phyloP scores from a whole-genome alignment of 176 grass and related monocot genomes.

The Phoenix dactylifera region DNA sequence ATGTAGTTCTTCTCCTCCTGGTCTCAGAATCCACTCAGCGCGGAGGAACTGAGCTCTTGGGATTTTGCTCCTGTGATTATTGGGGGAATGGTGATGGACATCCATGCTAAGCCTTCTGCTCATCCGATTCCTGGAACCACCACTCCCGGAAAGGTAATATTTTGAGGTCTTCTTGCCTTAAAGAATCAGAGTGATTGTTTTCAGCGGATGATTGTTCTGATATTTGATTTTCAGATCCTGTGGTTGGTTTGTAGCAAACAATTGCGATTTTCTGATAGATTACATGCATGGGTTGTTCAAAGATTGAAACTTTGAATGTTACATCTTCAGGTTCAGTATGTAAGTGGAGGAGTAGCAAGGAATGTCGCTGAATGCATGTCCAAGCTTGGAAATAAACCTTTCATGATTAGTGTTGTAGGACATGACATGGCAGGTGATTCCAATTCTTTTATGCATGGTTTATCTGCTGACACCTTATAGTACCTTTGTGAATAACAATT shows the following conservation, averaged over 20 bases:
- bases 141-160: constrained; percentile 44
- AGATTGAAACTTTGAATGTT: neutral
- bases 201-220: neutral
- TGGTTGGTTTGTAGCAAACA: too few species aligned
- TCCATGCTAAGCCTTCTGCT: constrained; percentile 51
- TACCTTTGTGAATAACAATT: neutral
- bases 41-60: neutral
- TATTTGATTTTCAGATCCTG: too few species aligned
- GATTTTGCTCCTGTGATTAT: constrained; percentile 35
- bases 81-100: constrained; percentile 65
- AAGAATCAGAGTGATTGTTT: constrained; percentile 5
- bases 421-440: constrained; percentile 75
- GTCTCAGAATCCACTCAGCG: constrained; percentile 22
- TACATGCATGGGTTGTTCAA: too few species aligned
- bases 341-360: constrained; percentile 74
- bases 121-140: constrained; percentile 40
- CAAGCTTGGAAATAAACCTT: constrained; percentile 69
- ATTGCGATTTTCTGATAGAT: too few species aligned
- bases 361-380: constrained; percentile 95
- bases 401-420: constrained; percentile 86
- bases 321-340: constrained; percentile 55
- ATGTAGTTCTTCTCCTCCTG: neutral
- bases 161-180: neutral
- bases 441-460: too few species aligned
- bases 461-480: too few species aligned